These are phyloP conservation scores for Purpureocillium lavendulum DNA, from an alignment of 2,329 filamentous ascomycete species.

Conservation along the genomic window DNA sequence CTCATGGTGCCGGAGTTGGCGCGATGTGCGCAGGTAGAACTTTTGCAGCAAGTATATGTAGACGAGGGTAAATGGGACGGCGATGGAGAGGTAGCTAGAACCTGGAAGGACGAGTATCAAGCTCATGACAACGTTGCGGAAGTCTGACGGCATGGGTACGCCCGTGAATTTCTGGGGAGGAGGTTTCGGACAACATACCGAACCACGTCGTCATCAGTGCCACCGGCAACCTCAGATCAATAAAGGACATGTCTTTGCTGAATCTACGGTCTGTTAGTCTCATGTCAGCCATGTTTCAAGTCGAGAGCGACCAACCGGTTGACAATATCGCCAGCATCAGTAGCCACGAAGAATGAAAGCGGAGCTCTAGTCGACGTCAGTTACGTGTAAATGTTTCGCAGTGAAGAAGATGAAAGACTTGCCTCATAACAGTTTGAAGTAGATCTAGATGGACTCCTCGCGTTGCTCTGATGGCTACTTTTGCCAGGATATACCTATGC, in stretches of 20 bases:
- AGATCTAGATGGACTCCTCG: neutral
- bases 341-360: slow-evolving; percentile 2
- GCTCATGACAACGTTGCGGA: too few species aligned
- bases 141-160: too few species aligned
- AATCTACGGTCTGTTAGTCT: slow-evolving; percentile 1
- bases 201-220: neutral
- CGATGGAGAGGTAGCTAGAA: slow-evolving; percentile 32
- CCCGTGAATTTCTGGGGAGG: too few species aligned
- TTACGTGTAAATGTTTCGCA: too few species aligned
- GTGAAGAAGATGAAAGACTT: neutral
- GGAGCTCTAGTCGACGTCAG: slow-evolving; percentile 1
- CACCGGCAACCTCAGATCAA: slow-evolving; percentile 1
- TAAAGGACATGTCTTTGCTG: slow-evolving; percentile 3
- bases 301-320: neutral
- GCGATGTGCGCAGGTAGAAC: slow-evolving; percentile 23
- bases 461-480: neutral
- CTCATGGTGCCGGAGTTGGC: slow-evolving; percentile 27
- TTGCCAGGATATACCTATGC: slow-evolving; percentile 2
- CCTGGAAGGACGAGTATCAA: too few species aligned
- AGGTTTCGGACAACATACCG: too few species aligned
- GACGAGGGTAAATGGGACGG: slow-evolving; percentile 27
- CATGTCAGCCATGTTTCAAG: too few species aligned
- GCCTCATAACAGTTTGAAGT: slow-evolving; percentile 3
- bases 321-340: slow-evolving; percentile 1
- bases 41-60: slow-evolving; percentile 14